Base-by-base conservation (phyloP, 805 yeast genomes). In the Teunomyces panamensis region DNA sequence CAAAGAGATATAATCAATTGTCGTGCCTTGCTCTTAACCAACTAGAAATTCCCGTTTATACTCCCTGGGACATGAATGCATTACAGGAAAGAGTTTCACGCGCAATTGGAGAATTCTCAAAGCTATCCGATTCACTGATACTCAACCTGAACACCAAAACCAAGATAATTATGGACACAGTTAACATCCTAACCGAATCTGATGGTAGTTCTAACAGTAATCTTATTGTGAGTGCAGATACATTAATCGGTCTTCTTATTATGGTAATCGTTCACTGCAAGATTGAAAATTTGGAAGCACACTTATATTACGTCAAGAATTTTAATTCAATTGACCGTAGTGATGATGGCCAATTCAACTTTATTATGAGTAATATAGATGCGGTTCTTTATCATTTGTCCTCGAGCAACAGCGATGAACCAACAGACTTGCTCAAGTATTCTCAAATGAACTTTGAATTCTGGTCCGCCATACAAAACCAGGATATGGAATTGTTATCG, bases 351-450 rank as follows among this genome's bases (percentile, higher is more conserved):
- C 71, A 79, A 20, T 63, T 79, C 28, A 95, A 88, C 9, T 92
- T 92, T 61, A 84, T 90, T 1, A 54, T 89, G 10, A 85, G 96
- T 39, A 89, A 96, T 5, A 71, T 90, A 39, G 96, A 90, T 56
- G 96, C 90, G 0, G 95, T 88, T 0, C 58, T 89, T 7, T 80
- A 69, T 47, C 92, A 85, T 57, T 69, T 89, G 13, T 59, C 64
- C 1, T 13, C 41, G 3, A 44, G 62, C 1, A 42, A 16, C 29
- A 35, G 24, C 11, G 45, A 51, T 5, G 62, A 60, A 9, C 76
- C 75, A 42, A 41, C 67, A 7, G 65, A 65, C 3, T 63, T 85
- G 43, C 57, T 66, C 3, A 49, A 56, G 1, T 59, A 69, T 9
- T 80, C 91, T 0, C 59, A 59, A 2, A 58, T 57, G 1, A 89